Evolutionary conservation across 495 filamentous ascomycete genomes (phyloP), one percentile per base, ranked within the genome.

Genomic region (Aspergillus coremiiformis): DNA sequence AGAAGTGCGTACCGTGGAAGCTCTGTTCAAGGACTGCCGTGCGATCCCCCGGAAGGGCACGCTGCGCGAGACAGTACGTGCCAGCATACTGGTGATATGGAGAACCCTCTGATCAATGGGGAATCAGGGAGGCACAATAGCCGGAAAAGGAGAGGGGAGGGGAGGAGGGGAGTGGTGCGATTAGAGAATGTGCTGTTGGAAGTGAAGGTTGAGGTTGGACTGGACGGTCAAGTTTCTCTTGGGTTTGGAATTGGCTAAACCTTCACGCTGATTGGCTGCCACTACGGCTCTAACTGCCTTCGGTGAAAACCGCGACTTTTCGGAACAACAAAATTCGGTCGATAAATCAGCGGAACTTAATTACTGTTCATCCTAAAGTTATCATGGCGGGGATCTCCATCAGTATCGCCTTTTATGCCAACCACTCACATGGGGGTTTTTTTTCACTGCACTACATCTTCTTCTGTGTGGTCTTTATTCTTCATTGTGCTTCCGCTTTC

Each of bases 1-100:
- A 53, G 61, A 62, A 52, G 7, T 54, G 59, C 70, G 60, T 77
- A 80, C 77, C 64, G 70, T 73, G 60, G 73, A 70, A 39, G 69
- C 65, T 66, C 72, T 75, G 62, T 70, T 70, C 61, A 78, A 62
- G 52, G 71, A 66, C 64, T 74, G 70, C 61, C 74, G 69, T 57
- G 71, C 84, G 69, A 82, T 75, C 73, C 83, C 86, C 74, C 86
- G 74, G 61, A 82, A 76, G 79, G 89, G 88, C 79, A 83, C 78
- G 66, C 84, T 78, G 72, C 89, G 88, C 77, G 90, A 74, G 67
- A 78, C 80, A 68, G 88, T 86, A 75, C 89, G 84, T 74, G 86
- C 85, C 81, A 95, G 78, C 90, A 96, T 96, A 65, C 64, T 83
- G 72, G 65, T 61, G 50, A 64, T 69, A 60, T 63, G 49, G 60